These are phyloP conservation scores for Clonostachys chloroleuca DNA, from an alignment of 2,329 filamentous ascomycete genomes.

Conservation along the genomic window DNA sequence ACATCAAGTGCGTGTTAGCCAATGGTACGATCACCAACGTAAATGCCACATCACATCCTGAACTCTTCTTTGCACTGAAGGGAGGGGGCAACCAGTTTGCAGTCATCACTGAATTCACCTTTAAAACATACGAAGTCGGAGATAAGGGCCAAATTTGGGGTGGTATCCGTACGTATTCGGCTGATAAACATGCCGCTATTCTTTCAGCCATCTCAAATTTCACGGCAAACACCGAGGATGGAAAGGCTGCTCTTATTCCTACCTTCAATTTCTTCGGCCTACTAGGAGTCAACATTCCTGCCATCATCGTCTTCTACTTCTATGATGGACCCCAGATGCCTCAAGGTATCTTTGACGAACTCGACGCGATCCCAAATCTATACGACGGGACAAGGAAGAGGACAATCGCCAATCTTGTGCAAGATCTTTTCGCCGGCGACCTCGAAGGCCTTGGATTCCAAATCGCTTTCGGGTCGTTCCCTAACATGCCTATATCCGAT, in stretches of 20 bases:
- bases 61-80: slow-evolving; percentile 15
- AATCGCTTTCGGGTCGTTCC: too few species aligned
- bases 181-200: slow-evolving; percentile 14
- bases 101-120: slow-evolving; percentile 22
- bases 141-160: slow-evolving; percentile 24
- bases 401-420: too few species aligned
- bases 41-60: slow-evolving; percentile 14
- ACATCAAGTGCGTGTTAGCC: slow-evolving; percentile 7
- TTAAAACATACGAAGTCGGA: slow-evolving; percentile 17
- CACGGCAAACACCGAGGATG: slow-evolving; percentile 13
- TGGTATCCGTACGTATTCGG: slow-evolving; percentile 22
- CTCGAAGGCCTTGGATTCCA: too few species aligned
- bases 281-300: slow-evolving; percentile 4
- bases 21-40: slow-evolving; percentile 14
- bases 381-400: too few species aligned
- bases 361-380: too few species aligned
- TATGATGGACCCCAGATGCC: slow-evolving; percentile 23
- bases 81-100: slow-evolving; percentile 20
- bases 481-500: too few species aligned
- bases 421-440: too few species aligned
- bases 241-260: slow-evolving; percentile 21
- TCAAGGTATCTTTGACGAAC: slow-evolving; percentile 2
- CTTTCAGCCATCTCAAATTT: slow-evolving; percentile 24
- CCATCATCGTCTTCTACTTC: slow-evolving; percentile 22
- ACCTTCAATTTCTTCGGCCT: slow-evolving; percentile 1